Evolutionary conservation across 2,329 filamentous ascomycete genomes (phyloP).

Genomic region (Elsinoe batatas): DNA sequence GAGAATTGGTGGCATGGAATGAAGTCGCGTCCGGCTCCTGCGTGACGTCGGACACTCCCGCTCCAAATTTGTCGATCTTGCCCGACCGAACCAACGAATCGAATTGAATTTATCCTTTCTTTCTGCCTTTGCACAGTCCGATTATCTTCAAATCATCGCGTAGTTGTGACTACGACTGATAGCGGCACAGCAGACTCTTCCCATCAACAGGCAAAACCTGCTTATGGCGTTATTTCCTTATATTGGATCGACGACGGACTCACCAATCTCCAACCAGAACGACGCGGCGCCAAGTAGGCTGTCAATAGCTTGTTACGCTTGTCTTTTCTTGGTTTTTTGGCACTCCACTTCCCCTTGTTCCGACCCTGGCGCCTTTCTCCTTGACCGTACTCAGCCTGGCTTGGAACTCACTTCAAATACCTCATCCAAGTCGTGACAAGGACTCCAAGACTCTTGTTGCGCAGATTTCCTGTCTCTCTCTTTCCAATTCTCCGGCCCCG

Average conservation of each 20-base stretch:
- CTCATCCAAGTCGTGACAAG: background rate
- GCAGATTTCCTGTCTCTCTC: background rate
- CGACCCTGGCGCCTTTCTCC: background rate
- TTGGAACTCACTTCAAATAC: background rate
- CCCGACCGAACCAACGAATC: background rate
- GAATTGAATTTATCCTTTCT: background rate
- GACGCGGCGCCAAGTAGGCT: background rate
- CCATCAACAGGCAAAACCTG: background rate
- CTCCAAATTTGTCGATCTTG: background rate
- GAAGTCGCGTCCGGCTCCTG: background rate
- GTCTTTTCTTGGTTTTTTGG: background rate
- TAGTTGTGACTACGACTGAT: no score
- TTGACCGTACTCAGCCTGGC: background rate
- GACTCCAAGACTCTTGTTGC: slow-evolving; percentile 2
- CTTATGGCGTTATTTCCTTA: background rate
- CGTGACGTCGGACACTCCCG: background rate
- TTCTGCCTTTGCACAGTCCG: no score
- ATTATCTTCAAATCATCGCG: background rate
- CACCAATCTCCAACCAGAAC: background rate
- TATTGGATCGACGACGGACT: background rate
- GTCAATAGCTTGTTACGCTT: background rate
- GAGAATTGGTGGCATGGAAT: background rate
- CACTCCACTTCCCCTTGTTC: background rate
- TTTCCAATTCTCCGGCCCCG: background rate
- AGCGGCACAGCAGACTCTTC: background rate